These are phyloP conservation scores for Alternaria conjuncta DNA, from an alignment of 2,329 filamentous ascomycete species.

Conservation along the genomic window DNA sequence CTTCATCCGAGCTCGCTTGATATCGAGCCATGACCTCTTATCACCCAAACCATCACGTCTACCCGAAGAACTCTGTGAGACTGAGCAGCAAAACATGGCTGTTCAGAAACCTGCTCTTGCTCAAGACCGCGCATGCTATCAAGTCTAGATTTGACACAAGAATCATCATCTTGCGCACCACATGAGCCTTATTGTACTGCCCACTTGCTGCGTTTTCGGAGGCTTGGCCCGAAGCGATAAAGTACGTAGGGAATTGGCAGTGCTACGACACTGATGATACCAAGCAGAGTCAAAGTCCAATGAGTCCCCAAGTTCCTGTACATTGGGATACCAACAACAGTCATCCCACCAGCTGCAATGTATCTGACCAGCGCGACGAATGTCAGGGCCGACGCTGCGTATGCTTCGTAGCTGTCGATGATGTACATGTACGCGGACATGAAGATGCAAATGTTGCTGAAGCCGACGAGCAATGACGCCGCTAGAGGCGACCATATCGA, in stretches of 20 bases:
- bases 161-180: not conserved
- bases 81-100: not conserved
- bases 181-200: not conserved
- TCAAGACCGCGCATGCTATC: not conserved
- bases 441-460: conserved; percentile 40
- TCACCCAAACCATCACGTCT: not conserved
- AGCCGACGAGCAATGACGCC: conserved; percentile 51
- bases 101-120: not conserved
- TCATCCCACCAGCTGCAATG: conserved; percentile 51
- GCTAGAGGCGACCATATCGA: conserved; percentile 39
- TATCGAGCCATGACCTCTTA: not conserved
- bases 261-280: conserved; percentile 37
- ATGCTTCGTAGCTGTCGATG: conserved; percentile 63
- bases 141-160: not conserved
- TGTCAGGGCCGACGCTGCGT: conserved; percentile 58
- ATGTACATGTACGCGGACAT: conserved; percentile 62
- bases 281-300: conserved; percentile 43
- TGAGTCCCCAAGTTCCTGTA: conserved; percentile 49
- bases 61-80: not conserved
- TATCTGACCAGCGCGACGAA: conserved; percentile 51
- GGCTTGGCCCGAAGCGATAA: conserved; percentile 48
- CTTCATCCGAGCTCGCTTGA: not conserved
- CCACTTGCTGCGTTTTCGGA: conserved; percentile 9
- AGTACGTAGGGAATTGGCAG: conserved; percentile 54
- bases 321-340: conserved; percentile 48